Percentiles rank a stretch among this genome's conserved stretches.
These are phyloP conservation scores for Lecanicillium sp. DNA, from an alignment of 2,329 filamentous ascomycete genomes.

Conservation along the genomic window DNA sequence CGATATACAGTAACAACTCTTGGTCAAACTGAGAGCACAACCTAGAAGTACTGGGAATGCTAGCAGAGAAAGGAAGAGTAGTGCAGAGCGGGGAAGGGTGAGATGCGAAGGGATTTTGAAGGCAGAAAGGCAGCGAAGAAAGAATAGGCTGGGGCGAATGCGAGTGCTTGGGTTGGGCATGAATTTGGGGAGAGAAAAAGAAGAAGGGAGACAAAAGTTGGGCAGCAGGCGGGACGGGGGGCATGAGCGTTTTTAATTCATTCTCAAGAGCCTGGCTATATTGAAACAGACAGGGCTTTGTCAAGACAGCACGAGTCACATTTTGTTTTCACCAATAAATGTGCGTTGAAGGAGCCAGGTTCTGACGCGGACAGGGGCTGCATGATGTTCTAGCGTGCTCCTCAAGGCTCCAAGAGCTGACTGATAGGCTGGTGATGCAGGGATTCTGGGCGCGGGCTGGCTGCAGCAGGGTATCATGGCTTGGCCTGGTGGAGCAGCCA, in stretches of 20 bases:
- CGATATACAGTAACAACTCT: slow-evolving; percentile 9
- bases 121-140: slow-evolving; percentile 17
- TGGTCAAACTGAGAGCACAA: slow-evolving; percentile 3
- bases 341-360: slow-evolving; percentile 6
- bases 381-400: slow-evolving; percentile 7
- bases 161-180: slow-evolving; percentile 20
- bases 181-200: slow-evolving; percentile 31
- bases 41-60: background rate
- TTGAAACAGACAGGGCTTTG: slow-evolving; percentile 2
- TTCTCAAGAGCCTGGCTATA: background rate
- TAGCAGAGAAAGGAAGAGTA: slow-evolving; percentile 15
- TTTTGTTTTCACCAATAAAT: slow-evolving; percentile 11
- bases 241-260: slow-evolving; percentile 34
- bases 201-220: slow-evolving; percentile 28
- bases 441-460: slow-evolving; percentile 2
- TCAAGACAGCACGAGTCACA: slow-evolving; percentile 10
- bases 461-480: slow-evolving; percentile 14
- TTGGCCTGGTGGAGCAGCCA: slow-evolving; percentile 10
- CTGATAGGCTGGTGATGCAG: slow-evolving; percentile 9
- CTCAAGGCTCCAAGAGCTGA: background rate
- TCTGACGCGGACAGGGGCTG: slow-evolving; percentile 9
- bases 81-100: slow-evolving; percentile 14
- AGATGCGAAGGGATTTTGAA: slow-evolving; percentile 14
- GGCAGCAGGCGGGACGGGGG: slow-evolving; percentile 31
- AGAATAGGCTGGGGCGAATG: slow-evolving; percentile 14